Evolutionary conservation across 768 basidiomycete genomes (phyloP).

Genomic region (Collybia nuda): DNA sequence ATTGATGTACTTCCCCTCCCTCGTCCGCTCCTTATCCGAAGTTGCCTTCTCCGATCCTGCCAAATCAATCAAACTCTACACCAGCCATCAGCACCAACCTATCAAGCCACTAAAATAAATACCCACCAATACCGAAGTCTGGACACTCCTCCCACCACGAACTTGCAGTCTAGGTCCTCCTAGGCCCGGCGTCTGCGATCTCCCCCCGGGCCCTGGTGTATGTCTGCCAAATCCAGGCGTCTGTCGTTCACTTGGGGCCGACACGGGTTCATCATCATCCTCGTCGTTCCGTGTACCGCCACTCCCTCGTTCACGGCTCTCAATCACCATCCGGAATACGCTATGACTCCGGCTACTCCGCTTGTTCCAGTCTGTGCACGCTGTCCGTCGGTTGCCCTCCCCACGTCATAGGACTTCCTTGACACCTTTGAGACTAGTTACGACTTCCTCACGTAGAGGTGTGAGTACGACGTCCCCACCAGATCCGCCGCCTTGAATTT

Average conservation of each 20-base stretch:
- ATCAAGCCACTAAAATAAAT: background rate
- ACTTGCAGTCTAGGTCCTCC: constrained; percentile 64
- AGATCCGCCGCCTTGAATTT: constrained; percentile 69
- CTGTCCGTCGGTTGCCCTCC: constrained; percentile 85
- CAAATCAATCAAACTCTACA: constrained; percentile 87
- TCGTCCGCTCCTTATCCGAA: constrained; percentile 91
- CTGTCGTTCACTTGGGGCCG: constrained; percentile 25
- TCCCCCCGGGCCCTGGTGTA: constrained; percentile 38
- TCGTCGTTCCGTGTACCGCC: constrained; percentile 34
- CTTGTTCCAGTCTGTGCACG: constrained; percentile 99
- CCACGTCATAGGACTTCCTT: constrained; percentile 83
- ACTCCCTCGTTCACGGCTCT: constrained; percentile 69
- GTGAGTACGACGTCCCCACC: constrained; percentile 61
- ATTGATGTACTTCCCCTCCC: constrained; percentile 97
- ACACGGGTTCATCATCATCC: constrained; percentile 29
- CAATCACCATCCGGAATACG: constrained; percentile 90
- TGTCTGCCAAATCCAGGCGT: constrained; percentile 30
- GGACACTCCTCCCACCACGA: constrained; percentile 76
- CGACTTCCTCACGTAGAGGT: constrained; percentile 88
- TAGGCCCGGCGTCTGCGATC: constrained; percentile 44
- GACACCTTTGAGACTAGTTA: constrained; percentile 87
- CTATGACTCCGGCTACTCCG: constrained; percentile 92
- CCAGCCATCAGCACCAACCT: background rate
- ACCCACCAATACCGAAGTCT: constrained; percentile 68
- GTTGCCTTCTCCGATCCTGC: constrained; percentile 98